Evolutionary conservation across 495 filamentous ascomycete genomes (phyloP).

Genomic region (Trichoderma reesei): DNA sequence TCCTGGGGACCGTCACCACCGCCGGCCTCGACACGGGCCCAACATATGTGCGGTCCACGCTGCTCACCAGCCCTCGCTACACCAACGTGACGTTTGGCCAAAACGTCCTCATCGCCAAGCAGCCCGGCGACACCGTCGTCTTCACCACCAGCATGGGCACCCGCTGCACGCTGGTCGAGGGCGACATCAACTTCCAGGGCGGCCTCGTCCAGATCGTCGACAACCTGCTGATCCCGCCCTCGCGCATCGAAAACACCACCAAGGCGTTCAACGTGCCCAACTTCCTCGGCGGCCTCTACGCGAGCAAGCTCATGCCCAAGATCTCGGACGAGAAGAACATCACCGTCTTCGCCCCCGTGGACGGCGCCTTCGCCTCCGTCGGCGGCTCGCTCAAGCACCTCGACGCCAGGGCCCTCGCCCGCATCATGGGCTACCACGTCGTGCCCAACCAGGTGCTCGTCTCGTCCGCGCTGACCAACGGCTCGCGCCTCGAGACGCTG

Average conservation of each 20-base stretch:
- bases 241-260: slow-evolving; percentile 38
- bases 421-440: slow-evolving; percentile 50
- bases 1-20: slow-evolving; percentile 41
- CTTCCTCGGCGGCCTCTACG: slow-evolving; percentile 44
- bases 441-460: slow-evolving; percentile 45
- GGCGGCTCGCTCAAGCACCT: slow-evolving; percentile 41
- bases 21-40: slow-evolving; percentile 27
- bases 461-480: slow-evolving; percentile 32
- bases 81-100: slow-evolving; percentile 33
- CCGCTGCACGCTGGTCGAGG: slow-evolving; percentile 24
- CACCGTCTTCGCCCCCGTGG: slow-evolving; percentile 54
- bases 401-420: slow-evolving; percentile 33
- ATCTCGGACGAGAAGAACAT: slow-evolving; percentile 37
- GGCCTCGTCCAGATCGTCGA: slow-evolving; percentile 62
- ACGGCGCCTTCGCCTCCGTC: slow-evolving; percentile 52
- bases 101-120: slow-evolving; percentile 20
- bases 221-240: slow-evolving; percentile 44
- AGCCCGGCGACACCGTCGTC: slow-evolving; percentile 17
- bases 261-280: slow-evolving; percentile 46
- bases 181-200: slow-evolving; percentile 47
- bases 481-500: slow-evolving; percentile 28
- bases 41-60: slow-evolving; percentile 42
- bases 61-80: slow-evolving; percentile 38
- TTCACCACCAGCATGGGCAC: slow-evolving; percentile 18
- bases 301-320: slow-evolving; percentile 30